Evolutionary conservation across 306 rosid species (phyloP).

Genomic region (Prunus kanzakura): DNA sequence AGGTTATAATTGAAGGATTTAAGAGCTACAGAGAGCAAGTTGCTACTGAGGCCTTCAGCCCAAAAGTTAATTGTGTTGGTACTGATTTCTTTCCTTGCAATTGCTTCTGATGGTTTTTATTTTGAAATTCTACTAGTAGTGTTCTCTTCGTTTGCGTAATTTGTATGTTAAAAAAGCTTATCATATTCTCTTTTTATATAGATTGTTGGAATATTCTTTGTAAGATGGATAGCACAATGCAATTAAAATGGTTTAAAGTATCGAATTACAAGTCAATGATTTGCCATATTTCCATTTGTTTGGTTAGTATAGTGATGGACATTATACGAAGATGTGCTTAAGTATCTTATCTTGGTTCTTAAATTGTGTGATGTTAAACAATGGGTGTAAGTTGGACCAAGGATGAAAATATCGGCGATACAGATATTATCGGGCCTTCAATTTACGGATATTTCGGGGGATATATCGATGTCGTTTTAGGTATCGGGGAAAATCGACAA

Average conservation of each 20-base stretch:
- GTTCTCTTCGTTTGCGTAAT: neutral
- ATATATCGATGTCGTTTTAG: too few species aligned
- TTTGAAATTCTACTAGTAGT: neutral
- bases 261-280: neutral
- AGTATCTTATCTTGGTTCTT: neutral
- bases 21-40: constrained; percentile 94
- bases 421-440: too few species aligned
- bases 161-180: constrained; percentile 1
- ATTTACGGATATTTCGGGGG: too few species aligned
- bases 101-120: constrained; percentile 15
- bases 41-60: constrained; percentile 93
- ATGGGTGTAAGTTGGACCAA: neutral
- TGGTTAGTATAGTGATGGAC: neutral
- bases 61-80: constrained; percentile 99
- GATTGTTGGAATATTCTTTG: neutral
- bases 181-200: neutral
- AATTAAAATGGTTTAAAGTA: neutral
- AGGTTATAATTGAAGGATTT: constrained; percentile 92
- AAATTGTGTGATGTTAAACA: neutral
- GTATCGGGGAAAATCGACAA: too few species aligned
- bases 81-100: constrained; percentile 27
- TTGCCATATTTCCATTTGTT: neutral
- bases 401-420: too few species aligned
- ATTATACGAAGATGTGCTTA: neutral
- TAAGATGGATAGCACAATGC: neutral